Evolutionary conservation across 768 basidiomycete species (phyloP), one percentile per base, ranked within the genome.

Genomic region (Hygrophorus russula): DNA sequence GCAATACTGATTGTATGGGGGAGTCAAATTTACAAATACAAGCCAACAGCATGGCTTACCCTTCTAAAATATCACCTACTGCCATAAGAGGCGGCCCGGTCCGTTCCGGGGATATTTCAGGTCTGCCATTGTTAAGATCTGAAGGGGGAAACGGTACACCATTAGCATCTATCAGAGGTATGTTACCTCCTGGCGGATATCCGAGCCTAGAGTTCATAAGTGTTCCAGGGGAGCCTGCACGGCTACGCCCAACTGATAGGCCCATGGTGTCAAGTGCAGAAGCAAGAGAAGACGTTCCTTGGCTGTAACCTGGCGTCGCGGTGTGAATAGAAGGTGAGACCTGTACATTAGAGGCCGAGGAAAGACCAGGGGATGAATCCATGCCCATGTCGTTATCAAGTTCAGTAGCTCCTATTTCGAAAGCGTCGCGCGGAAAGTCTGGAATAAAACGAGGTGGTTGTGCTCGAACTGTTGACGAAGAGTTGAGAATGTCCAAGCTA

Each of bases 21-120:
- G 49, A 34, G 36, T 30, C 15, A 27, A 31, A 31, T 40, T 43
- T 18, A 38, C 46, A 36, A 46, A 39, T 28, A 36, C 17, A 29
- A 35, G 34, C 34, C n/a, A 10, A 14, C n/a, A 12, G 24, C 7
- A 20, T 15, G 15, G 58, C 73, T 57, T 51, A 82, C 82, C 73
- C 69, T 56, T 68, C 70, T 32, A 81, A 61, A 54, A 76, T 71
- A 1, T 71, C 60, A 41, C 64, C 73, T 18, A 63, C 41, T 12
- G 20, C 5, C 12, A 42, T 9, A 3, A 19, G 10, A 5, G 13
- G 31, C 14, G 15, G 62, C 18, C 71, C 66, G 6, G 54, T 51
- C 42, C 59, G 57, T 41, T 58, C 55, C 12, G 49, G 47, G 11
- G 54, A 46, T 11, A 53, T 41, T 6, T 45, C 42, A 13, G 59